Evolutionary conservation across 495 filamentous ascomycete species (phyloP), one percentile per base, ranked within the genome.

Genomic region (Daldinia concentrica): DNA sequence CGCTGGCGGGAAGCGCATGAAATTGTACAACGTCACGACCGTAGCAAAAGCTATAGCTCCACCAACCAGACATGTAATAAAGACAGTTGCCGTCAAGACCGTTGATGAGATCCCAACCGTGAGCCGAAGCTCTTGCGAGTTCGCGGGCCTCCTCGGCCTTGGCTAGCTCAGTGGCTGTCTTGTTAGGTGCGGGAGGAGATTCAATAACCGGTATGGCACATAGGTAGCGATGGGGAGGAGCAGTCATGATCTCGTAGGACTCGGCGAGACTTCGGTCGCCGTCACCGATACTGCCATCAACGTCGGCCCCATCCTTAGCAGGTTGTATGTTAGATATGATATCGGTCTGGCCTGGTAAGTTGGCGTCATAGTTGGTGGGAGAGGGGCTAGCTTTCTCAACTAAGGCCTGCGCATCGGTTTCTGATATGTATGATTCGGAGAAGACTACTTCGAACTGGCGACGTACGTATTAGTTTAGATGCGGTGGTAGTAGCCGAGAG

Each of bases 11-110:
- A 58, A 93, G 82, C 58, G 92, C 92, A 80, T 98, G 95, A 79
- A 97, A 99, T 77, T 99, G 95, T 69, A 91, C 92, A 34, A 99
- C 90, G 61, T 92, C 88, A 48, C 88, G 85, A 74, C 92, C 91
- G 82, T 98, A 97, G 82, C 95, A 99, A 81, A 97, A 98, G 34
- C 88, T 90, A 78, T 99, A 99, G 61, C 90, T 93, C 95, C 95
- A 99, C 95, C 95, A 99, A 3, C 95, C 95, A 1, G 88, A 91
- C 51, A 93, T 85, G 79, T 91, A 97, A 81, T 97, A 97, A 69
- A 99, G 86, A 82, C 95, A 99, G 43, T 87, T 84, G 8, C 91
- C 93, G 39, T 98, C 88, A 78, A 99, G 90, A 32, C 90, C 93
- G 73, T 89, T 85, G 39, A 99, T 86, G n/a, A 98, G 85, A 76